Percentiles rank a stretch among this genome's conserved stretches.
Evolutionary conservation across 2,329 filamentous ascomycete genomes (phyloP).

Genomic region (Phyllosticta citribraziliensis): DNA sequence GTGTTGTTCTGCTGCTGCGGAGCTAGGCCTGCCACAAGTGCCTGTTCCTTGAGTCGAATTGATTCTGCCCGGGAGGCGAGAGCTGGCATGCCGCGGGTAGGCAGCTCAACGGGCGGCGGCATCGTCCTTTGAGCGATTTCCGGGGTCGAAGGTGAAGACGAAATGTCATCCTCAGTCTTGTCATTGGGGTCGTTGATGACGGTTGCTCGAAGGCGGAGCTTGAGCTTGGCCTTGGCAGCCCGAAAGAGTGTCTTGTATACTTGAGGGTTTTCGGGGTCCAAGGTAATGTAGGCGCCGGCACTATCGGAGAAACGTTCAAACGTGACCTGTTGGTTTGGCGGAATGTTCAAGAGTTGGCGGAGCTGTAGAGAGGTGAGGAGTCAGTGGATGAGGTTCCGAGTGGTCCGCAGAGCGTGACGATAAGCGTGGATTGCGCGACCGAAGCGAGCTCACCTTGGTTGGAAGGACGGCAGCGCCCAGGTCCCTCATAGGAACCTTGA

Average conservation of each 20-base stretch:
- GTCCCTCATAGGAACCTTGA: conserved; percentile 84
- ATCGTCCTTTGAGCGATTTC: not conserved
- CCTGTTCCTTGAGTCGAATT: not conserved
- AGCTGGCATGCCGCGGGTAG: not conserved
- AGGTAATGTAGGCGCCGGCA: conserved; percentile 65
- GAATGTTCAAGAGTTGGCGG: conserved; percentile 57
- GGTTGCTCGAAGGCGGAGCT: conserved; percentile 78
- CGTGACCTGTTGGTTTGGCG: conserved; percentile 50
- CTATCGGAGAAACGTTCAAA: conserved; percentile 97
- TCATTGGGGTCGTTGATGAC: conserved; percentile 27
- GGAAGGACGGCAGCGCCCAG: conserved; percentile 66
- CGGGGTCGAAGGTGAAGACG: not conserved
- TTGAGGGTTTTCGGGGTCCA: conserved; percentile 65
- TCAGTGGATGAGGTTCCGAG: not conserved
- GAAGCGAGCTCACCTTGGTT: conserved; percentile 59
- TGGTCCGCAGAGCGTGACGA: not conserved
- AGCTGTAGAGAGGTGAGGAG: conserved; percentile 43
- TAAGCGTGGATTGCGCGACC: not conserved
- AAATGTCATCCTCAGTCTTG: not conserved
- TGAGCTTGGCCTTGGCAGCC: conserved; percentile 94
- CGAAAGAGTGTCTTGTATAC: conserved; percentile 97
- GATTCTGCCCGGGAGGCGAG: not conserved
- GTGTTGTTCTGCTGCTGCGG: conserved; percentile 5
- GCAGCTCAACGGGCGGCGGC: conserved; percentile 1
- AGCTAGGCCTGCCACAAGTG: not conserved